A percentile compares a stretch with the other conserved stretches of the same genome.
Evolutionary conservation across 441 rosid species (phyloP).

Genomic region (Euphorbia schlechtendalii): DNA sequence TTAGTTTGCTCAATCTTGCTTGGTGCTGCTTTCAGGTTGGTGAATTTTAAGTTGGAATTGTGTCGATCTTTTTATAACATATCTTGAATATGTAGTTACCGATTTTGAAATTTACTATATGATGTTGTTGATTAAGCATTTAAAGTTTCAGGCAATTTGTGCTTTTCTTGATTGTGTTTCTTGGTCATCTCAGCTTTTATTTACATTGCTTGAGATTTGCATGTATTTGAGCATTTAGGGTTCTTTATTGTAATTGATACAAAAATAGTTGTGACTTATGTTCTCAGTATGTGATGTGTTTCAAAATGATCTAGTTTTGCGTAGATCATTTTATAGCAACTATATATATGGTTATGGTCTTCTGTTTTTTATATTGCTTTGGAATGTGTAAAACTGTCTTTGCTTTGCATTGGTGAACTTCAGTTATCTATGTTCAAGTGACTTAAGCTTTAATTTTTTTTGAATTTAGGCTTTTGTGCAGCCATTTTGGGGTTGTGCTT

Average conservation of each 20-base stretch:
- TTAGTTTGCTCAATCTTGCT: constrained; percentile 76
- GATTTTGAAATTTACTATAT: background rate
- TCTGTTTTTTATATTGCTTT: background rate
- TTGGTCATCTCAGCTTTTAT: background rate
- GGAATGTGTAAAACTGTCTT: background rate
- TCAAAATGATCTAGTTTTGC: background rate
- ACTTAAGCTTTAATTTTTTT: background rate
- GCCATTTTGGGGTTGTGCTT: background rate
- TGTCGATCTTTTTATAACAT: no score
- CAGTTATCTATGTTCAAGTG: background rate
- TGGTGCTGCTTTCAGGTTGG: constrained; percentile 88
- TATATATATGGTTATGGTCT: background rate
- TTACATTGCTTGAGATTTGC: background rate
- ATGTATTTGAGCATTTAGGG: no score
- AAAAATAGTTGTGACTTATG: background rate
- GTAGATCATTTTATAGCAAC: background rate
- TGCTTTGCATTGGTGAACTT: no score
- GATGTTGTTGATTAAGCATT: background rate
- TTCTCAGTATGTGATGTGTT: background rate
- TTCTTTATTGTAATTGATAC: background rate
- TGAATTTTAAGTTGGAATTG: constrained; percentile 5
- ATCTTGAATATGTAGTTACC: background rate
- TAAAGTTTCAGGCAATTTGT: background rate
- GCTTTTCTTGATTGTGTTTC: background rate
- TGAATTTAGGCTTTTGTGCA: background rate